Base-by-base conservation (phyloP, 2,329 filamentous ascomycete genomes). In the Ophiostoma sp. region DNA sequence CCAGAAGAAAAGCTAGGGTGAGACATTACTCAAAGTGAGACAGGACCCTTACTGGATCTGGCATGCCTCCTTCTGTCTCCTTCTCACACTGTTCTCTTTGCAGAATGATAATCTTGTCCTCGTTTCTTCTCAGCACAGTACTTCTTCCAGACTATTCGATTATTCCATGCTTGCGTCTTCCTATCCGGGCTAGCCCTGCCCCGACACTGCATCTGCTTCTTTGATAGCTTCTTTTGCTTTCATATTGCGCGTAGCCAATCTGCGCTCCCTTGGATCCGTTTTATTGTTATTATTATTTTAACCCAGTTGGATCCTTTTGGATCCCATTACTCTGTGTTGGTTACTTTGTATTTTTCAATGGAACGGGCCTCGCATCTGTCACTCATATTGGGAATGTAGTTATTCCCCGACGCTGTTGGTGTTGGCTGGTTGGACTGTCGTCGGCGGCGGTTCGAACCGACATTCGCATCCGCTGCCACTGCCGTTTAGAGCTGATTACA, bases 41-140 rank as follows among this genome's bases (percentile, higher is more conserved):
- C 52, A 57, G 52, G 52, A 57, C 23, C 52, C 52, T 57, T 57
- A 57, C 52, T 57, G 52, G 15, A 57, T 57, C 23, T 57, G 52
- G 52, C 52, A 48, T 48, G 44, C 44, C 44, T 48, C 44, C 44
- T 48, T 48, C 15, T 44, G 5, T 15, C 27, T 31, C 27, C 27
- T 31, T 3, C 27, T 31, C 27, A 6, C 41, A 44, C 15, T 13
- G 17, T 11, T 39, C 36, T 1, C 1, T 11, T 10, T 11, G 13
- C 13, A 39, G 36, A 6, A 39, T 0, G 17, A 48, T 2, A 7
- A 48, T 48, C 17, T 48, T 48, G 1, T n/a, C 4, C 44, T 48
- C 7, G 1, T 27, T 27, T 11, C 4, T 54, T 23, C 15, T 54
- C 48, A 23, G 23, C 6, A 44, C 4, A 44, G n/a, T 20, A 7